A percentile compares a stretch with the other conserved stretches of the same genome.
These are phyloP conservation scores for Laburnicola sp. DNA, from an alignment of 2,329 filamentous ascomycete species.

Conservation along the genomic window DNA sequence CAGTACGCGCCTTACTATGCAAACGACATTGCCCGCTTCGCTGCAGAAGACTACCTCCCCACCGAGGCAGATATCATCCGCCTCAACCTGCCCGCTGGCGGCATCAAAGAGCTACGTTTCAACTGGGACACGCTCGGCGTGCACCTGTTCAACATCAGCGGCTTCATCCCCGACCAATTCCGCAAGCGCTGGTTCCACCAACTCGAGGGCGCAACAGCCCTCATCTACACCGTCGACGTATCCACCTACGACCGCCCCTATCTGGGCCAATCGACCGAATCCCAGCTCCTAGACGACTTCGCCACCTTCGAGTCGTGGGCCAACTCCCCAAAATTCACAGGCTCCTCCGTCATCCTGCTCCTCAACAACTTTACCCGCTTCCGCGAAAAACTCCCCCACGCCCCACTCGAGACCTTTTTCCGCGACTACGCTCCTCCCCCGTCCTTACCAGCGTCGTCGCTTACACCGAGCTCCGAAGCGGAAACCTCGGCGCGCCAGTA, in stretches of 20 bases:
- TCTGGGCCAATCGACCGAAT: slow-evolving; percentile 30
- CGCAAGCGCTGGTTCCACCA: slow-evolving; percentile 44
- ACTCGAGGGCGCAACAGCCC: slow-evolving; percentile 37
- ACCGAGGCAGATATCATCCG: slow-evolving; percentile 42
- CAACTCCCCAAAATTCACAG: slow-evolving; percentile 31
- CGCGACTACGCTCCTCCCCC: slow-evolving; percentile 27
- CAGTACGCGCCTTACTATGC: slow-evolving; percentile 41
- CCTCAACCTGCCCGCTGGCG: slow-evolving; percentile 32
- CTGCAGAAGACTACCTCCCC: slow-evolving; percentile 33
- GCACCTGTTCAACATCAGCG: slow-evolving; percentile 42
- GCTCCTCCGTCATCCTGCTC: slow-evolving; percentile 36
- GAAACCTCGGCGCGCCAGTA: slow-evolving; percentile 38
- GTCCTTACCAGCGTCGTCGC: background rate
- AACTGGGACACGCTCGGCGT: slow-evolving; percentile 41
- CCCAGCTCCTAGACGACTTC: slow-evolving; percentile 36
- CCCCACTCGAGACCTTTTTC: slow-evolving; percentile 35
- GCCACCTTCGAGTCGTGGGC: slow-evolving; percentile 37
- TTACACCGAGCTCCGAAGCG: slow-evolving; percentile 12
- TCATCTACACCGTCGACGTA: slow-evolving; percentile 40
- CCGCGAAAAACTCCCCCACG: slow-evolving; percentile 34
- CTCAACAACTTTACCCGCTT: slow-evolving; percentile 44
- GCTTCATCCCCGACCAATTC: slow-evolving; percentile 37
- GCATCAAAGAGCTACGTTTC: slow-evolving; percentile 42
- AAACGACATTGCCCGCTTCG: slow-evolving; percentile 33
- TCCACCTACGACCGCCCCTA: slow-evolving; percentile 39